Base-by-base conservation (phyloP, 306 rosid species). In the Psophocarpus tetragonolobus region DNA sequence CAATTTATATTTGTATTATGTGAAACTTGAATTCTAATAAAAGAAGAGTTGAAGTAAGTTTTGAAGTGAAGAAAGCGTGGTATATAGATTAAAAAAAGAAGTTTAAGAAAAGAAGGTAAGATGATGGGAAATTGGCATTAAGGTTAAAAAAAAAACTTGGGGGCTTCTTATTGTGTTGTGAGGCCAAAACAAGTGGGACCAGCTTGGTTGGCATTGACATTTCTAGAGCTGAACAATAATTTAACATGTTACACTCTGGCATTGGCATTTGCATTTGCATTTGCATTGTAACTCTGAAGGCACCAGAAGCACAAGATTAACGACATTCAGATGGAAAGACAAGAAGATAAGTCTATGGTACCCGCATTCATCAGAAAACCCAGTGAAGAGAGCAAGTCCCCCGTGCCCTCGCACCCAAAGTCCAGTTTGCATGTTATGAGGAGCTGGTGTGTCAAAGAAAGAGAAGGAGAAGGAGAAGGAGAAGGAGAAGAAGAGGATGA, bases 121-220 rank as follows among this genome's bases (percentile, higher is more conserved):
- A n/a, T n/a, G n/a, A n/a, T n/a, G n/a, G n/a, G n/a, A n/a, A n/a
- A n/a, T n/a, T n/a, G n/a, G n/a, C n/a, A n/a, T n/a, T n/a, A n/a
- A n/a, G n/a, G n/a, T n/a, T n/a, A n/a, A 72, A 74, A 65, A 83
- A 85, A 71, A 73, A 74, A 73, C 78, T 74, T 76, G 77, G 71
- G 80, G 83, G 80, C 56, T 44, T 29, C 53, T 58, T 75, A 35
- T 62, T 71, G 64, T 35, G 9, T 65, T 66, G 69, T 81, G 77
- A 75, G 82, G 66, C 90, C 87, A 83, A 86, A 80, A 50, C 32
- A 1, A 8, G 85, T 83, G 97, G 97, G 91, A 70, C 96, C 86
- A 68, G 91, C 95, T 91, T 91, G 90, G 97, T 90, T 92, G 97
- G 91, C 97, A 85, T 92, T 90, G 90, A 88, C 97, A 94, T 87